Evolutionary conservation across 805 yeast species (phyloP), one percentile per base, ranked within the genome.

Genomic region (Zygoascus ofunaensis): DNA sequence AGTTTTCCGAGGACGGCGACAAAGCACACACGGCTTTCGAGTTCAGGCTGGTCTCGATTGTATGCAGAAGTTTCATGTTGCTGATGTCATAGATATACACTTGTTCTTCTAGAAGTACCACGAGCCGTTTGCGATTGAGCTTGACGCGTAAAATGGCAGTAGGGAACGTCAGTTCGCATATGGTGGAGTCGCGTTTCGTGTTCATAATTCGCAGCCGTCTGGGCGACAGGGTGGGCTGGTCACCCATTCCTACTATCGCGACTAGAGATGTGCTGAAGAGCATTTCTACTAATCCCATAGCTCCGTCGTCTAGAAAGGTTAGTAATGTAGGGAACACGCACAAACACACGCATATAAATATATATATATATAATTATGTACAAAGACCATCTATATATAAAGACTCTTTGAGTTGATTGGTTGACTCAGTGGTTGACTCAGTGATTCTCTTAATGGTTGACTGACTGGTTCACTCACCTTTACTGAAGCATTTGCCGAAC

Each of bases 161-260:
- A 1, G 95, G 90, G 61, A 87, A 92, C 0, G 90, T 77, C 53
- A 90, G 68, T 58, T 90, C 97, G 63, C 97, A 90, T 17, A 90
- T 87, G 2, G 75, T 70, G 1, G 80, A 64, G 48, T 75, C 74
- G 43, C 89, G 72, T 60, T 85, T 86, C 1, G 95, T 85, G 64
- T 92, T 92, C 46, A 89, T 70, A 43, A 90, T 79, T 57, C 80
- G 79, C 48, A 90, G 71, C 51, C 87, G 77, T 48, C 96, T 71
- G n/a, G 95, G 94, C 15, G 79, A 71, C 41, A 59, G 54, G 2
- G 71, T 55, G 4, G 83, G 79, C 49, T 75, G 81, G 44, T 80
- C 85, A 2, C 89, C 90, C 41, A 77, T 66, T 5, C 87, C 90
- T 2, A 86, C 94, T 4, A 86, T 67, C 0, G 94, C 96, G 20